phyloP scores from a whole-genome alignment of 2,329 filamentous ascomycete genomes.

The Alternaria triticimaculans region DNA sequence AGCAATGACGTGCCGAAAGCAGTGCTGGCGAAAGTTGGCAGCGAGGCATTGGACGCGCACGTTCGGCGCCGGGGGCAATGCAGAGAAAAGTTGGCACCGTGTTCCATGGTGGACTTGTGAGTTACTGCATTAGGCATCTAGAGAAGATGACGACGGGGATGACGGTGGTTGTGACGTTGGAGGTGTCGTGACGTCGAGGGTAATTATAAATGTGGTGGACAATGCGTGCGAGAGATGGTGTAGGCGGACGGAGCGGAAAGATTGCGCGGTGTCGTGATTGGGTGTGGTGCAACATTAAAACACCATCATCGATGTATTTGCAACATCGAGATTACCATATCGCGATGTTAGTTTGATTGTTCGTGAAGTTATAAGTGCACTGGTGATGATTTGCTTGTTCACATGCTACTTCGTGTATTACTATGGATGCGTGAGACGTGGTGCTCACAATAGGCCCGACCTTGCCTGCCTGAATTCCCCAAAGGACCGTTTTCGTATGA shows the following conservation, averaged over 20 bases:
- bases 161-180: not conserved
- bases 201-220: not conserved
- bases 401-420: not conserved
- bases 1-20: not conserved
- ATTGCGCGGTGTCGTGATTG: not conserved
- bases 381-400: not conserved
- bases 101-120: not conserved
- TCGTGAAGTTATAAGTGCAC: not conserved
- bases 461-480: not conserved
- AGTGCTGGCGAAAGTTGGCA: conserved; percentile 3
- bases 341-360: not conserved
- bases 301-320: not conserved
- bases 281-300: not conserved
- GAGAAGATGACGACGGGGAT: not conserved
- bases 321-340: not conserved
- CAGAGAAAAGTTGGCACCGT: conserved; percentile 6
- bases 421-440: not conserved
- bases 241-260: not conserved
- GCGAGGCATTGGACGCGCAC: not conserved
- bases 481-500: not conserved
- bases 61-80: not conserved
- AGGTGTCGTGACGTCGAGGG: not conserved
- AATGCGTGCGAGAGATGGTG: not conserved
- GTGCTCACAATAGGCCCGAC: not conserved
- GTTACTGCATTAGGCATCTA: not conserved